A percentile compares a stretch with the other conserved stretches of the same genome.
Evolutionary conservation across 2,329 filamentous ascomycete genomes (phyloP).

Genomic region (Clarireedia paspali): DNA sequence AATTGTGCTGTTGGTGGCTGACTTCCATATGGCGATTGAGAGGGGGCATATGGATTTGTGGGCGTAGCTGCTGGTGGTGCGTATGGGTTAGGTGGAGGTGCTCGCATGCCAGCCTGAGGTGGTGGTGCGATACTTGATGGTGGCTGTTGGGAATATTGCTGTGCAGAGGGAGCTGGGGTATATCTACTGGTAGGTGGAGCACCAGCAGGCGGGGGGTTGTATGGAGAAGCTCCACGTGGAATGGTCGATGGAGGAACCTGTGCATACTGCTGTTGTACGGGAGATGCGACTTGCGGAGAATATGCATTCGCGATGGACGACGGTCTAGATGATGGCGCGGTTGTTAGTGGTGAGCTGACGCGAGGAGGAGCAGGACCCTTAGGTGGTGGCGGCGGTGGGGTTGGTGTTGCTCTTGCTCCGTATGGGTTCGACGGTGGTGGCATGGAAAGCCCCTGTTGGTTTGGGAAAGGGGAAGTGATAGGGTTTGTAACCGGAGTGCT

Average conservation of each 20-base stretch:
- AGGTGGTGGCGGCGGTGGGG: slow-evolving; percentile 74
- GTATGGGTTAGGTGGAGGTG: slow-evolving; percentile 42
- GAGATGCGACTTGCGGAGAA: slow-evolving; percentile 47
- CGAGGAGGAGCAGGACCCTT: slow-evolving; percentile 67
- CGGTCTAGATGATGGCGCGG: slow-evolving; percentile 40
- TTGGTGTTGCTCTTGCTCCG: slow-evolving; percentile 52
- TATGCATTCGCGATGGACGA: slow-evolving; percentile 56
- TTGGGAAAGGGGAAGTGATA: slow-evolving; percentile 69
- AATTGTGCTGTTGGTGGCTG: slow-evolving; percentile 33
- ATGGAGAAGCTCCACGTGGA: slow-evolving; percentile 73
- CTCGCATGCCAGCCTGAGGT: slow-evolving; percentile 34
- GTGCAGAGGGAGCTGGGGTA: slow-evolving; percentile 56
- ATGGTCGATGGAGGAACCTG: slow-evolving; percentile 47
- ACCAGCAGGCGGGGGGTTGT: slow-evolving; percentile 68
- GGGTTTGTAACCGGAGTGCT: slow-evolving; percentile 54
- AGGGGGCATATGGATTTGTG: slow-evolving; percentile 54
- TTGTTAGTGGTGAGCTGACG: slow-evolving; percentile 62
- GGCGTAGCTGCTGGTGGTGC: slow-evolving; percentile 34
- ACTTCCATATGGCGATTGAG: slow-evolving; percentile 45
- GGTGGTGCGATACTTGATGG: slow-evolving; percentile 34
- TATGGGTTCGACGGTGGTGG: slow-evolving; percentile 55
- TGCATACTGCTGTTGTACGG: slow-evolving; percentile 31
- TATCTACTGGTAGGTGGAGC: slow-evolving; percentile 69
- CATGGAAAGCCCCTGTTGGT: slow-evolving; percentile 46
- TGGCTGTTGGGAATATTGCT: slow-evolving; percentile 41